Conservation (phyloP, 2,329 filamentous ascomycete species). For the Chalara sp. region DNA sequence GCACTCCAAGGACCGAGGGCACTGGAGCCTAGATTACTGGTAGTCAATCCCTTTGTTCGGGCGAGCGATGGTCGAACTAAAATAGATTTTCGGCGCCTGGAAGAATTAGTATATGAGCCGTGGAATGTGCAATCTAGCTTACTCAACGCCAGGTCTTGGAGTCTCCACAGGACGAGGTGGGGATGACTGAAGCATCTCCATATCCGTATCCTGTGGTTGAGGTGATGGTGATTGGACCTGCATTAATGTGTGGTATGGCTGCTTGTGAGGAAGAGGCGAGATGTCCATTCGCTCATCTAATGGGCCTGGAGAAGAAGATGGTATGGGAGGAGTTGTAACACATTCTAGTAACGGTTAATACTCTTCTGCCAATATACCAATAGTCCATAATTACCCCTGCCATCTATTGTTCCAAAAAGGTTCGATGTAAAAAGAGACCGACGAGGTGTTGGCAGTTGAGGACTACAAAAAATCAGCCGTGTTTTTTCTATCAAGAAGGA, state of each 20-base stretch:
- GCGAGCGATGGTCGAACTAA: conserved; percentile 69
- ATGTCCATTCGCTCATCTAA: conserved; percentile 81
- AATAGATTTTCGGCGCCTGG: conserved; percentile 59
- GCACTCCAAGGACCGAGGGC: conserved; percentile 53
- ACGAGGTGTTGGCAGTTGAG: conserved; percentile 74
- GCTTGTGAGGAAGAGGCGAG: conserved; percentile 86
- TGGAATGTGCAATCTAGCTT: conserved; percentile 30
- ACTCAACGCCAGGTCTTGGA: conserved; percentile 46
- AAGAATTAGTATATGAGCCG: conserved; percentile 13
- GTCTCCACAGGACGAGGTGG: conserved; percentile 44
- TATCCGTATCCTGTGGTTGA: conserved; percentile 34
- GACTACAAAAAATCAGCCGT: conserved; percentile 42
- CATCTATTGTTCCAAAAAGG: conserved; percentile 42
- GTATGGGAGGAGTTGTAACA: conserved; percentile 77
- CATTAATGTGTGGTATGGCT: conserved; percentile 57
- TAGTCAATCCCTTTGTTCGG: conserved; percentile 68
- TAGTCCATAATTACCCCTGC: conserved; percentile 39
- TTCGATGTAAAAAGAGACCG: conserved; percentile 76
- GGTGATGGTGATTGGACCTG: conserved; percentile 69
- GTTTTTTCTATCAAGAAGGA: background rate
- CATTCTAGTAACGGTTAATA: conserved; percentile 47
- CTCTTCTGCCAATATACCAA: conserved; percentile 22
- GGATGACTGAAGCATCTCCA: conserved; percentile 51
- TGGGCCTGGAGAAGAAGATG: conserved; percentile 73
- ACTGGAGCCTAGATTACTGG: conserved; percentile 56